Conservation (phyloP, 345 rosid genomes). For the Eucalyptus microcorys region DNA sequence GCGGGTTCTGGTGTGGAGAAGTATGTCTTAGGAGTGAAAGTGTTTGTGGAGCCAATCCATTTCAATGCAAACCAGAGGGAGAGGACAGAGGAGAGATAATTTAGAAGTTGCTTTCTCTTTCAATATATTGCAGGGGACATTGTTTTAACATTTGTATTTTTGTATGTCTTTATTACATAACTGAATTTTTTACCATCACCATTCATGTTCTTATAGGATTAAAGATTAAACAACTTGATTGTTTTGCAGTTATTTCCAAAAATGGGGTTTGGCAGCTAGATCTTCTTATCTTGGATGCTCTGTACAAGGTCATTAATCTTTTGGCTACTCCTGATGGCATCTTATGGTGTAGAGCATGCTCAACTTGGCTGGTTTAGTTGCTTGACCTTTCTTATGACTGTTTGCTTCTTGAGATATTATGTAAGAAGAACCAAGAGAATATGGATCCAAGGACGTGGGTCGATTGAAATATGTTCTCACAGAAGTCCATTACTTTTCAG, state of each 20-base stretch:
- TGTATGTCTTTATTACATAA: too few relatives aligned
- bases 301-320: constrained; percentile 46
- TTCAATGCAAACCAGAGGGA: too few relatives aligned
- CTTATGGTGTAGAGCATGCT: neutral
- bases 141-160: too few relatives aligned
- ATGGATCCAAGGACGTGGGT: neutral
- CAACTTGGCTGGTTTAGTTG: neutral
- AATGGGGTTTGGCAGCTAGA: constrained; percentile 78
- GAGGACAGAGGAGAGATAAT: too few relatives aligned
- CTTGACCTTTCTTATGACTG: neutral
- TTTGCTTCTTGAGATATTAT: neutral
- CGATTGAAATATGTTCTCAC: neutral
- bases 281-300: constrained; percentile 83
- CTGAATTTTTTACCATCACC: too few relatives aligned
- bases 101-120: too few relatives aligned
- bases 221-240: neutral
- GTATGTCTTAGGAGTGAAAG: too few relatives aligned
- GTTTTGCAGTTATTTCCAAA: constrained; percentile 65
- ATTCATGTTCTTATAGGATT: too few relatives aligned
- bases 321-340: neutral
- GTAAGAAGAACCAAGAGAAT: neutral
- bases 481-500: neutral
- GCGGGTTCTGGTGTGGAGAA: too few relatives aligned
- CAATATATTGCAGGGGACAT: too few relatives aligned
- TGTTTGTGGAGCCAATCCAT: too few relatives aligned